Evolutionary conservation across 1,139 yeast species (phyloP).

Genomic region (Yamadazyma diospyri): DNA sequence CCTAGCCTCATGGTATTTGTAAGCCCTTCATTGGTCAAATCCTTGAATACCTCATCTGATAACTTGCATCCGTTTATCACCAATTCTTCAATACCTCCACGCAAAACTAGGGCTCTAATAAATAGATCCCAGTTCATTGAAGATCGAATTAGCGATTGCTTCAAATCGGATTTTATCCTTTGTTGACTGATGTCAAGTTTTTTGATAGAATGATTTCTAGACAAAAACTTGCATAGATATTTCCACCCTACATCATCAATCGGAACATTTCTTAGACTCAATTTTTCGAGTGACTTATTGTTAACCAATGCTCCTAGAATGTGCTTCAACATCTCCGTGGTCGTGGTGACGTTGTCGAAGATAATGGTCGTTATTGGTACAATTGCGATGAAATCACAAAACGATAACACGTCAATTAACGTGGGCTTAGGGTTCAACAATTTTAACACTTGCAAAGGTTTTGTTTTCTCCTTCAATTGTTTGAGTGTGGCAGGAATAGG

Average conservation of each 20-base stretch:
- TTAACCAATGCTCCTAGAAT: slow-evolving; percentile 59
- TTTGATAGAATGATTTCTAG: slow-evolving; percentile 52
- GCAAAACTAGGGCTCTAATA: slow-evolving; percentile 48
- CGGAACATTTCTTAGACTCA: slow-evolving; percentile 76
- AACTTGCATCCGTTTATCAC: slow-evolving; percentile 78
- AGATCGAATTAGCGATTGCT: slow-evolving; percentile 47
- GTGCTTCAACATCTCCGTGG: slow-evolving; percentile 75
- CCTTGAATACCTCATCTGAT: slow-evolving; percentile 47
- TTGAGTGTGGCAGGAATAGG: slow-evolving; percentile 90
- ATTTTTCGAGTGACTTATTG: slow-evolving; percentile 59
- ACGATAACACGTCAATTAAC: slow-evolving; percentile 80
- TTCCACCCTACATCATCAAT: slow-evolving; percentile 73
- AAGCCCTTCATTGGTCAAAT: slow-evolving; percentile 53
- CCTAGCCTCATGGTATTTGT: slow-evolving; percentile 68
- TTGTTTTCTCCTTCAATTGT: slow-evolving; percentile 72
- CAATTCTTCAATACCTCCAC: slow-evolving; percentile 81
- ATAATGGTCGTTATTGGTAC: slow-evolving; percentile 77
- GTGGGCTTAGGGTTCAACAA: slow-evolving; percentile 90
- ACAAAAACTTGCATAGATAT: slow-evolving; percentile 66
- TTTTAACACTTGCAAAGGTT: slow-evolving; percentile 74
- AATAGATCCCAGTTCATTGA: slow-evolving; percentile 77
- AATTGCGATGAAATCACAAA: slow-evolving; percentile 81
- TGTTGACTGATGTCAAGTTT: slow-evolving; percentile 83
- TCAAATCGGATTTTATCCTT: slow-evolving; percentile 51
- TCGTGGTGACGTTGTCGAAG: slow-evolving; percentile 78